These are phyloP conservation scores for Scleroderma bovista DNA, from an alignment of 768 basidiomycete genomes.

Conservation along the genomic window DNA sequence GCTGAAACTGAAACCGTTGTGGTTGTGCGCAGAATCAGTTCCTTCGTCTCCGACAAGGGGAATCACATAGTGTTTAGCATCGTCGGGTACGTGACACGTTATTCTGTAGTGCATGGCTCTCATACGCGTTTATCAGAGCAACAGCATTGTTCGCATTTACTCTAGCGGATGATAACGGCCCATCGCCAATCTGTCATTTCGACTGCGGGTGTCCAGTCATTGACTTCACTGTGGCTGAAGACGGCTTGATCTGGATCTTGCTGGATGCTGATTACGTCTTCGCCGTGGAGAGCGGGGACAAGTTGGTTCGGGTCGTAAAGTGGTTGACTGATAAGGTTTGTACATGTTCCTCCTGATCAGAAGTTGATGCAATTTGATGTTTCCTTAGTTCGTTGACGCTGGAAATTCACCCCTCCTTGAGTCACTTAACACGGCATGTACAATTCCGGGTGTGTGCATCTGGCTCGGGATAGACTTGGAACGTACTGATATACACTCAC, in stretches of 20 bases:
- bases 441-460: constrained; percentile 40
- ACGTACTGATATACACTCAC: constrained; percentile 1
- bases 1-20: constrained; percentile 37
- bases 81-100: constrained; percentile 52
- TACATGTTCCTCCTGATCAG: not conserved
- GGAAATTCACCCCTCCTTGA: constrained; percentile 30
- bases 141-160: constrained; percentile 59
- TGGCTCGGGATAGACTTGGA: not conserved
- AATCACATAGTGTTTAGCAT: constrained; percentile 58
- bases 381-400: constrained; percentile 17
- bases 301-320: constrained; percentile 27
- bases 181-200: constrained; percentile 30
- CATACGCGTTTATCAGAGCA: constrained; percentile 37
- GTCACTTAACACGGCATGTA: constrained; percentile 41
- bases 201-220: constrained; percentile 57
- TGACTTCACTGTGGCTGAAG: constrained; percentile 43
- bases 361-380: not conserved
- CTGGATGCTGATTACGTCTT: constrained; percentile 44
- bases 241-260: constrained; percentile 39
- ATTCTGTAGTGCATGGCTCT: not conserved
- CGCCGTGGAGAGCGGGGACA: constrained; percentile 11
- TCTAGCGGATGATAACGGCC: constrained; percentile 22
- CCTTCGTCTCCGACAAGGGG: constrained; percentile 33
- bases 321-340: constrained; percentile 38
- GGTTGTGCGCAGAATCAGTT: constrained; percentile 53